phyloP scores from a whole-genome alignment of 148 eudicot species.

The Camellia sinensis region DNA sequence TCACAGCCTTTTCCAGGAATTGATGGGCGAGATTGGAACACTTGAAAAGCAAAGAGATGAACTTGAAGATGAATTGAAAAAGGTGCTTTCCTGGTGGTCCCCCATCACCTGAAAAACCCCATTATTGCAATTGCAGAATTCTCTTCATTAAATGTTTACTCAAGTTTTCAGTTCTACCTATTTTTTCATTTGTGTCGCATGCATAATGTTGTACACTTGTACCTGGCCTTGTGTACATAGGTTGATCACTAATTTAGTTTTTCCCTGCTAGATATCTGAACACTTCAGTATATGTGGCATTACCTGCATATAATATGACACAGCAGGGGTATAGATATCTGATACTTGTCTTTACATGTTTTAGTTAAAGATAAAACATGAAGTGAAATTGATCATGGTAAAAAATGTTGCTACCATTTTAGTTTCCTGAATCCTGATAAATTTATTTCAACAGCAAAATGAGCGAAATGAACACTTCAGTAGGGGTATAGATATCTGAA shows the following conservation, averaged over 20 bases:
- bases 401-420: background rate
- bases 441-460: background rate
- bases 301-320: background rate
- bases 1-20: slow-evolving; percentile 34
- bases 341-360: background rate
- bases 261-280: background rate
- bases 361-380: background rate
- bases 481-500: too few species aligned
- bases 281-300: background rate
- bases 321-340: background rate
- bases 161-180: background rate
- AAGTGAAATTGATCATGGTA: background rate
- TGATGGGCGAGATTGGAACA: slow-evolving; percentile 33
- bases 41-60: slow-evolving; percentile 44
- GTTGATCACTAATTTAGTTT: background rate
- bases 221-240: background rate
- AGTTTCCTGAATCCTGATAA: background rate
- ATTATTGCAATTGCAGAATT: background rate
- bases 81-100: slow-evolving; percentile 25
- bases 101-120: background rate
- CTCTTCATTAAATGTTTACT: background rate
- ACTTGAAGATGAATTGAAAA: slow-evolving; percentile 39
- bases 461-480: background rate
- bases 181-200: background rate
- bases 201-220: background rate